phyloP scores from a whole-genome alignment of 108 stramenopile genomes.

The Skeletonema grethae region DNA sequence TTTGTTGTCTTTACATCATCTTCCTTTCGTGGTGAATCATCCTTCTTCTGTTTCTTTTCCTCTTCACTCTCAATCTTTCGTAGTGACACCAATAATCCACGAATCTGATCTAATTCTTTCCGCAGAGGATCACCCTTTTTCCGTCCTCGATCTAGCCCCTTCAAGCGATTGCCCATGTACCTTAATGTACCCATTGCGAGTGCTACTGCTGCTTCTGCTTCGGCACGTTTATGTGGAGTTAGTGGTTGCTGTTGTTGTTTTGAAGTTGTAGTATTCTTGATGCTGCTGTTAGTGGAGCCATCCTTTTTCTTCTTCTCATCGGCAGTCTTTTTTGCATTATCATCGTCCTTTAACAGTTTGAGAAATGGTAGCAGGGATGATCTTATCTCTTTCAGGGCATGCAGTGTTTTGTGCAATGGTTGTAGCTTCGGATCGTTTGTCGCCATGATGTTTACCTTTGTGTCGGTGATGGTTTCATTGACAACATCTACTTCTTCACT shows the following conservation, averaged over 20 bases:
- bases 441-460: not conserved
- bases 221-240: conserved; percentile 28
- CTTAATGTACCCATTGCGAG: conserved; percentile 79
- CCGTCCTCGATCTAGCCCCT: conserved; percentile 62
- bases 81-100: conserved; percentile 58
- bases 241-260: not conserved
- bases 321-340: conserved; percentile 1
- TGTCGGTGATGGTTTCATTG: too few relatives aligned
- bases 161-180: conserved; percentile 76
- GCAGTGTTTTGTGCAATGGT: conserved; percentile 37
- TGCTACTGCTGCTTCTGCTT: conserved; percentile 66
- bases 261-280: not conserved
- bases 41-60: conserved; percentile 8
- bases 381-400: conserved; percentile 40
- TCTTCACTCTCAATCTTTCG: conserved; percentile 21
- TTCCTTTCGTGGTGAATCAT: not conserved
- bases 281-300: not conserved
- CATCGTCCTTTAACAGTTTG: conserved; percentile 21
- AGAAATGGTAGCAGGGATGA: conserved; percentile 35
- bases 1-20: not conserved
- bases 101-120: conserved; percentile 73
- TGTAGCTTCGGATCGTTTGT: conserved; percentile 17
- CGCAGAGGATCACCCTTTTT: conserved; percentile 71
- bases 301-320: conserved; percentile 6
- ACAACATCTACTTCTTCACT: too few relatives aligned